Conservation (phyloP, 495 filamentous ascomycete genomes). For the Penicillium atrosanguineum region DNA sequence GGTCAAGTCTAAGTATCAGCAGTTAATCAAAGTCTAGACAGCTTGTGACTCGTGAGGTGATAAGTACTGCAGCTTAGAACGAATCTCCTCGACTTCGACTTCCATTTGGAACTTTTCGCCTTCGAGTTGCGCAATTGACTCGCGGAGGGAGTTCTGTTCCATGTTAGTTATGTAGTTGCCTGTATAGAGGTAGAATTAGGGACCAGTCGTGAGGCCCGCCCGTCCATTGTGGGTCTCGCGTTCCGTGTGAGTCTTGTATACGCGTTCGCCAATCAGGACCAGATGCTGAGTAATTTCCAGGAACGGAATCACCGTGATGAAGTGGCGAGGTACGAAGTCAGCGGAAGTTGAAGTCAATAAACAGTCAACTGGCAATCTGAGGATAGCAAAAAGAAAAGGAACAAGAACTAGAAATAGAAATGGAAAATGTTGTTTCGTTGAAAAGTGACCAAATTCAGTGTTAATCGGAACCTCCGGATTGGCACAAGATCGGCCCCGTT, state of each 20-base stretch:
- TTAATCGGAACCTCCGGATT: slow-evolving; percentile 28
- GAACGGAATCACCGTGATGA: background rate
- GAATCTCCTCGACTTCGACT: slow-evolving; percentile 30
- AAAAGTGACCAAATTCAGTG: background rate
- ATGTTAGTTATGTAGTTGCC: slow-evolving; percentile 1
- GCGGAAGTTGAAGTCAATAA: background rate
- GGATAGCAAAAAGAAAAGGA: background rate
- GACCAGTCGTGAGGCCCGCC: background rate
- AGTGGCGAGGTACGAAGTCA: background rate
- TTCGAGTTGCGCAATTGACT: slow-evolving; percentile 38
- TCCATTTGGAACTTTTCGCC: slow-evolving; percentile 28
- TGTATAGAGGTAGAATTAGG: background rate
- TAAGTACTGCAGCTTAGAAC: slow-evolving; percentile 37
- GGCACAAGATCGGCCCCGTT: slow-evolving; percentile 16
- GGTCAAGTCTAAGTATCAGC: slow-evolving; percentile 22
- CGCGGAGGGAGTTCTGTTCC: slow-evolving; percentile 26
- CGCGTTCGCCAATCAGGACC: slow-evolving; percentile 9
- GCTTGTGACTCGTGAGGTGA: background rate
- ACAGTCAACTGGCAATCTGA: background rate
- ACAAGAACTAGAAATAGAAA: background rate
- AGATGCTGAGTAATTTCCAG: slow-evolving; percentile 16
- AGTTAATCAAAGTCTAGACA: background rate
- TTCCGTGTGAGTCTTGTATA: background rate
- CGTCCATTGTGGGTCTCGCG: background rate
- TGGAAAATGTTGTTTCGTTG: too few species aligned